A percentile compares a stretch with the other conserved stretches of the same genome.
Conservation (phyloP, 73 alveolate species). For the Paramecium pentaurelia region DNA sequence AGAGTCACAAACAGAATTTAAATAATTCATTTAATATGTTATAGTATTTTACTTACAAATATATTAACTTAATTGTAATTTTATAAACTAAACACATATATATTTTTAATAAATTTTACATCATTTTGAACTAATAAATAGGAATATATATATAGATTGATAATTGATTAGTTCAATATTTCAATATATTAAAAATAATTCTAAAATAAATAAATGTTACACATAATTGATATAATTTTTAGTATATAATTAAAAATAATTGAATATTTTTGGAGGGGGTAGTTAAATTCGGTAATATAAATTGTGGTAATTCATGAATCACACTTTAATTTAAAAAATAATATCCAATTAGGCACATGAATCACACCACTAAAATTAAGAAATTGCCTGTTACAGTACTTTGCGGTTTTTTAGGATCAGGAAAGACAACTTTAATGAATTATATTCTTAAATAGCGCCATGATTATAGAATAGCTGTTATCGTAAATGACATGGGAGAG, state of each 20-base stretch:
- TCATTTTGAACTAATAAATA: too few species aligned
- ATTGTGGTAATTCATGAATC: slow-evolving; percentile 15
- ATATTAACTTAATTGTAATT: too few species aligned
- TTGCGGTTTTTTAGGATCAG: slow-evolving; percentile 77
- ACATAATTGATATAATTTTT: not conserved
- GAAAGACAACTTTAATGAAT: slow-evolving; percentile 75
- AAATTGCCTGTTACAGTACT: slow-evolving; percentile 76
- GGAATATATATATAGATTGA: too few species aligned
- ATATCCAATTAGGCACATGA: not conserved
- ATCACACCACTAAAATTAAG: slow-evolving; percentile 6
- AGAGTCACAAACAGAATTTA: too few species aligned
- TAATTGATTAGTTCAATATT: too few species aligned
- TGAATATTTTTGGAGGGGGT: not conserved
- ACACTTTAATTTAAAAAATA: not conserved
- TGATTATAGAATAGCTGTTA: slow-evolving; percentile 66
- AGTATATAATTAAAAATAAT: not conserved
- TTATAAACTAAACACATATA: too few species aligned
- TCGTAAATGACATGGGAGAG: slow-evolving; percentile 82
- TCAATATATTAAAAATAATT: too few species aligned
- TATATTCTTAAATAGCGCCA: slow-evolving; percentile 56
- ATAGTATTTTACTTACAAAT: too few species aligned
- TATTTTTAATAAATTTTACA: too few species aligned
- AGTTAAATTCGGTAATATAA: not conserved
- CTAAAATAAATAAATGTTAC: too few species aligned
- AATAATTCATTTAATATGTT: too few species aligned